phyloP scores from a whole-genome alignment of 176 grass and related monocot genomes.

The Poa annua region DNA sequence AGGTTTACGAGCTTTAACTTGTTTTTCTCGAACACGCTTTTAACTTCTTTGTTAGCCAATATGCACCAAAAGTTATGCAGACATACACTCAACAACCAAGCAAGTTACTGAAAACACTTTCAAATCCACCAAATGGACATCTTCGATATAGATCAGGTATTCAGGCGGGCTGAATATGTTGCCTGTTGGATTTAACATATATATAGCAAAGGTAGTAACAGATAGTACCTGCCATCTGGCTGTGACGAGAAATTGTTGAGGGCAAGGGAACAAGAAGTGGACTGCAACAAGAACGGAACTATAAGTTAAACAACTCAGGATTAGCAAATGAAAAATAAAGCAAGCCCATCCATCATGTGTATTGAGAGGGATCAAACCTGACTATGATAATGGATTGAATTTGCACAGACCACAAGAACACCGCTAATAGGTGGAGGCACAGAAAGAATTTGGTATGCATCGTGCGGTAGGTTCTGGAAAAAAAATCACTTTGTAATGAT shows the following conservation, averaged over 20 bases:
- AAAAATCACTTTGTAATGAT: conserved; percentile 27
- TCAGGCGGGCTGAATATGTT: background rate
- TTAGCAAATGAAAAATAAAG: conserved; percentile 36
- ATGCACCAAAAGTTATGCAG: conserved; percentile 2
- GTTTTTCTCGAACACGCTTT: background rate
- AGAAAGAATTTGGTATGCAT: conserved; percentile 92
- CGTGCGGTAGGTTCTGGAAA: conserved; percentile 80
- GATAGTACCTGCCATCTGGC: conserved; percentile 76
- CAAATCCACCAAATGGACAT: conserved; percentile 14
- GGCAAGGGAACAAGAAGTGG: conserved; percentile 80
- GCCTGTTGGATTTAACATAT: background rate
- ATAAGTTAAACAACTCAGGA: conserved; percentile 7
- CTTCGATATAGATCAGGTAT: conserved; percentile 9
- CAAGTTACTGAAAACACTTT: conserved; percentile 6
- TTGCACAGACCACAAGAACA: conserved; percentile 89
- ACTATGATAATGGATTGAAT: conserved; percentile 90
- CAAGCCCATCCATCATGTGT: background rate
- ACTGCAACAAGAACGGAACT: conserved; percentile 66
- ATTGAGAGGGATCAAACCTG: conserved; percentile 64
- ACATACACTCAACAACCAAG: conserved; percentile 7
- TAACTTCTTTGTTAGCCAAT: background rate
- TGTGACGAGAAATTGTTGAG: conserved; percentile 80
- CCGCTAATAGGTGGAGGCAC: conserved; percentile 92
- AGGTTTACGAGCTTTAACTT: background rate
- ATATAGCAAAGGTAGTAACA: background rate